Base-by-base conservation (phyloP, 352 stramenopile species). In the Phytopythium sindhum region DNA sequence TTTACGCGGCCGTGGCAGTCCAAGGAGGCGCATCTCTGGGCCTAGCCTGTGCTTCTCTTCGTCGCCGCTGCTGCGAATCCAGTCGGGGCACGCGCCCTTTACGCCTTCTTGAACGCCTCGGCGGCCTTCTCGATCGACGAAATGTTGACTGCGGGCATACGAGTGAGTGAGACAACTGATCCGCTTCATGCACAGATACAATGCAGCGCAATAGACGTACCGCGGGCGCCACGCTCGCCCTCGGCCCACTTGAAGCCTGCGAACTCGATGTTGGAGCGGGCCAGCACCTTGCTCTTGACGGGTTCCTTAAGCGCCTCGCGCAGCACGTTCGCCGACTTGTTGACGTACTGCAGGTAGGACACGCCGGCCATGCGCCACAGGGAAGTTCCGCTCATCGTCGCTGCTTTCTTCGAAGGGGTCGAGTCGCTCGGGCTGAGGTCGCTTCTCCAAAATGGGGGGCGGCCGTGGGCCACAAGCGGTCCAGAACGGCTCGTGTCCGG, bases 291-390 rank as follows among this genome's bases (percentile, higher is more conserved):
- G 81, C 78, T 93, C 80, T 95, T 95, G 58, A 93, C 68, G n/a
- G 86, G 86, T 68, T 95, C 86, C 82, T 95, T 95, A 51, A 93
- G 73, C 53, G 81, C 68, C 63, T 85, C 78, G 28, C 86, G 86
- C 50, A 95, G 72, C 57, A 93, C 77, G 62, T 56, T 61, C 37
- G 86, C 86, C 67, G 81, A 91, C 77, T 92, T 82, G 82, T 95
- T 95, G 57, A 89, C 78, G 78, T 95, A 95, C 79, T 93, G 84
- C 66, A 95, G 77, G 79, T 95, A 95, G 60, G 86, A 95, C 64
- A 93, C 72, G 60, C 86, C 86, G 44, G 84, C 84, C 68, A 89
- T 85, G 83, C 86, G 86, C 84, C 86, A 95, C 60, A 95, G 77
- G 75, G 84, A 93, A 51, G 86, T 93, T 77, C 86, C 86, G 29